A percentile compares a stretch with the other conserved stretches of the same genome.
These are phyloP conservation scores for Elongisporangium undulatum DNA, from an alignment of 352 stramenopile species.

Conservation along the genomic window DNA sequence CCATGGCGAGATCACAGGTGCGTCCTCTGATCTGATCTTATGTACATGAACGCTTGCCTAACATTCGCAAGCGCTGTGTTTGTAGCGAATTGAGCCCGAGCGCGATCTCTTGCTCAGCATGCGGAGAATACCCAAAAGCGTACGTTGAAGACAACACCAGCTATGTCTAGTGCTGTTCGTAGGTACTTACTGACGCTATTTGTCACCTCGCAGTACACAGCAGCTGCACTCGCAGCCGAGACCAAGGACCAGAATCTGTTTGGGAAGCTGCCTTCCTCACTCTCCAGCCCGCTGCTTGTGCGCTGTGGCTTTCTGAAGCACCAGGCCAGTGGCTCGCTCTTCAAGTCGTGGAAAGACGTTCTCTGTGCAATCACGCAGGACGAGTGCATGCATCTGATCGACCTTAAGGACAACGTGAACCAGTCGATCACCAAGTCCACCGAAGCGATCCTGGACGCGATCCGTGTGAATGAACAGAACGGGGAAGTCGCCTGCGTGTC, in stretches of 20 bases:
- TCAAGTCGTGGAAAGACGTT: conserved; percentile 73
- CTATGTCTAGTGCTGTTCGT: background rate
- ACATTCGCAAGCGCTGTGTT: background rate
- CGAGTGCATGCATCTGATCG: conserved; percentile 63
- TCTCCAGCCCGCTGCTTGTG: conserved; percentile 65
- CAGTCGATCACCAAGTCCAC: conserved; percentile 46
- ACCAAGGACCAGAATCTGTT: conserved; percentile 59
- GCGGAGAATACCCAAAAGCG: conserved; percentile 81
- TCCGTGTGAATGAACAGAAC: conserved; percentile 44
- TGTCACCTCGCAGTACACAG: conserved; percentile 47
- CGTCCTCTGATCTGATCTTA: background rate
- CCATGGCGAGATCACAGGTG: conserved; percentile 61
- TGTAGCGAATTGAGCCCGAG: conserved; percentile 71
- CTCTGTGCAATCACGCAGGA: conserved; percentile 78
- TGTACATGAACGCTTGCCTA: background rate
- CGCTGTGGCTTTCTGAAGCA: conserved; percentile 77
- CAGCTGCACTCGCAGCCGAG: conserved; percentile 56
- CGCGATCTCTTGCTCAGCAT: conserved; percentile 75
- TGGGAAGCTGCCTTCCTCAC: conserved; percentile 50
- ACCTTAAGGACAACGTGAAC: conserved; percentile 63
- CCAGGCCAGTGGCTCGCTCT: conserved; percentile 66
- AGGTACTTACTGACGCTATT: background rate
- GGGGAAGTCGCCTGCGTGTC: conserved; percentile 45
- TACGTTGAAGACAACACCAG: conserved; percentile 16
- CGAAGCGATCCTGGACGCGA: conserved; percentile 53